Conservation (phyloP, 139 green algal genomes). For the Auxenochlorella pyrenoidosa region DNA sequence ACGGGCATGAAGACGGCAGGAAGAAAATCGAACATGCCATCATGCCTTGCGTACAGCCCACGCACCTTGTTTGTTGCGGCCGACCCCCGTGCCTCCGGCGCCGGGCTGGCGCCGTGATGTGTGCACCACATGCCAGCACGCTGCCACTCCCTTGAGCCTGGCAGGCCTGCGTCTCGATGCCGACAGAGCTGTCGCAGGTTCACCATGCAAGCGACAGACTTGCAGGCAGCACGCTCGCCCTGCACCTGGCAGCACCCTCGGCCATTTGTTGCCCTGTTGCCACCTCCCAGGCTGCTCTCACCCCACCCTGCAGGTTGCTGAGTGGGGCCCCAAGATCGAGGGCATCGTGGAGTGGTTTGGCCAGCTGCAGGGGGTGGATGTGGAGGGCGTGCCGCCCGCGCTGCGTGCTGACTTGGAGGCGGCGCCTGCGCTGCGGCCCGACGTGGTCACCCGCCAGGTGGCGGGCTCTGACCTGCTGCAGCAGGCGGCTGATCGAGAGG, state of each 20-base stretch:
- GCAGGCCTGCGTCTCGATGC: too few relatives aligned
- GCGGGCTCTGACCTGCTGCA: conserved; percentile 52
- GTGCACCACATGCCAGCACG: too few relatives aligned
- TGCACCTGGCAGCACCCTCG: too few relatives aligned
- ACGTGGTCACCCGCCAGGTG: conserved; percentile 49
- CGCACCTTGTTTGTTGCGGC: background rate
- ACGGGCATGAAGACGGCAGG: too few relatives aligned
- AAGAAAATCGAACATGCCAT: too few relatives aligned
- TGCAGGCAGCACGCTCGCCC: too few relatives aligned
- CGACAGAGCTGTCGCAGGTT: too few relatives aligned
- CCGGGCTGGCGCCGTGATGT: too few relatives aligned
- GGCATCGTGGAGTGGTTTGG: conserved; percentile 85
- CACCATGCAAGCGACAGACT: background rate
- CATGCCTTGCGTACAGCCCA: too few relatives aligned
- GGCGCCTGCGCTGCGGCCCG: conserved; percentile 59
- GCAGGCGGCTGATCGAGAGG: conserved; percentile 59
- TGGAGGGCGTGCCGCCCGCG: conserved; percentile 66
- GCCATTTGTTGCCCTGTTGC: background rate
- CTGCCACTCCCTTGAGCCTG: too few relatives aligned
- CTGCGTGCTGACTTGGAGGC: conserved; percentile 54
- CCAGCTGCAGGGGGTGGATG: conserved; percentile 75
- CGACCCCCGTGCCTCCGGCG: too few relatives aligned
- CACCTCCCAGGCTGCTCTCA: background rate
- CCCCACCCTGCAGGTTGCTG: conserved; percentile 56
- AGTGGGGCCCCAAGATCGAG: conserved; percentile 75